Evolutionary conservation across 192 early-diverging fungal species (phyloP), one percentile per base, ranked within the genome.

Genomic region (Backusella liffmaniae): DNA sequence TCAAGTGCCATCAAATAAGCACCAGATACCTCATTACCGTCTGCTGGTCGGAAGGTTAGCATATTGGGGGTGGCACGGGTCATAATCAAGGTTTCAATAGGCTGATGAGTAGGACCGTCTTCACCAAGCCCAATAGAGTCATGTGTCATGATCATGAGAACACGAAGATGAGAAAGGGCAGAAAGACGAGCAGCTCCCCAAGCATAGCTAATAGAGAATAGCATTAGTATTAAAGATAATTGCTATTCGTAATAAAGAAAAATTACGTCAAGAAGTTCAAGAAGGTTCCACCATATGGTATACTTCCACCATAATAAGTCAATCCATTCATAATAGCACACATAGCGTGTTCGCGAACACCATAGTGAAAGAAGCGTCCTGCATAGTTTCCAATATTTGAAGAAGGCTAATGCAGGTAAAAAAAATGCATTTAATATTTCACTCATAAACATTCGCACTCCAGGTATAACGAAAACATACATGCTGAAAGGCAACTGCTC

Each of bases 101-200:
- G 96, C 84, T 99, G 98, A 84, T 99, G 98, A 49, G 98, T 99
- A 16, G 96, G 98, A 4, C 98, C 98, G 84, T 99, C 98, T 83
- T 99, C 98, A 73, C 98, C 98, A 39, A 96, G 91, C 71, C 96
- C 97, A 59, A 99, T 96, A 30, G 96, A 98, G 86, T 99, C 98
- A 89, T 99, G 98, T 68, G 98, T 98, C 93, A 97, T 96, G 74
- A 99, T 89, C 85, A 96, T 97, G 72, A 99, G 76, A 66, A 97
- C 92, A 30, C 94, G 96, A 59, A 94, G 90, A 29, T 92, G 86
- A 56, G 95, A 92, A 70, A 99, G 84, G 0, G 98, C 95, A 66
- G 90, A 84, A 44, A 99, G 87, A 76, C 98, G 92, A 37, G 94
- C 91, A 29, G 96, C 92, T 53, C 96, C 95, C 51, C 87, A 89